phyloP scores from a whole-genome alignment of 495 filamentous ascomycete genomes.

The Aspergillus sclerotiicarbonarius region DNA sequence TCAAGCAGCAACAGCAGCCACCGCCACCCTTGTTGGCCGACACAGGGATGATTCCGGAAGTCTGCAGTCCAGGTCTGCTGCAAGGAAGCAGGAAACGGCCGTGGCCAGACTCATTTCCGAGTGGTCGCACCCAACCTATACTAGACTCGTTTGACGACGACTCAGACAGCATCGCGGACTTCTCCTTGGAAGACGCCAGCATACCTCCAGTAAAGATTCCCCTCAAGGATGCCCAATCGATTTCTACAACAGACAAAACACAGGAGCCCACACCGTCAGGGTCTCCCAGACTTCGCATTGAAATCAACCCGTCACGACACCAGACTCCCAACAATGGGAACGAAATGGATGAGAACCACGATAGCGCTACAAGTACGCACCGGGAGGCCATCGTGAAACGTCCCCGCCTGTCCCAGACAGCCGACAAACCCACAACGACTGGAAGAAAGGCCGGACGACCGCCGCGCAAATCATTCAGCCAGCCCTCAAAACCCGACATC shows the following conservation, averaged over 20 bases:
- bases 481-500: slow-evolving; percentile 16
- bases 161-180: slow-evolving; percentile 33
- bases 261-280: slow-evolving; percentile 7
- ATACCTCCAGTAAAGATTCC: slow-evolving; percentile 28
- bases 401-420: slow-evolving; percentile 26
- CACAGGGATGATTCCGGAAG: slow-evolving; percentile 28
- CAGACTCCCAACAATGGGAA: slow-evolving; percentile 11
- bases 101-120: slow-evolving; percentile 33
- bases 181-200: slow-evolving; percentile 21
- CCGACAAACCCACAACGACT: slow-evolving; percentile 6
- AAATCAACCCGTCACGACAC: slow-evolving; percentile 13
- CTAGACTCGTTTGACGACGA: slow-evolving; percentile 39
- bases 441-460: slow-evolving; percentile 28
- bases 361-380: neutral
- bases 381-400: slow-evolving; percentile 32
- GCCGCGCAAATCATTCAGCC: slow-evolving; percentile 33
- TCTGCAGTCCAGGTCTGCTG: slow-evolving; percentile 39
- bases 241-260: slow-evolving; percentile 6
- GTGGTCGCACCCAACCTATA: slow-evolving; percentile 26
- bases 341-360: neutral
- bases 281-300: slow-evolving; percentile 20
- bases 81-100: slow-evolving; percentile 39
- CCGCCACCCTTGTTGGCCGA: slow-evolving; percentile 10
- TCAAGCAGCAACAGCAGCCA: slow-evolving; percentile 10
- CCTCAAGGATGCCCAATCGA: slow-evolving; percentile 20